phyloP scores from a whole-genome alignment of 129 eudicot genomes.

The Arctium lappa region DNA sequence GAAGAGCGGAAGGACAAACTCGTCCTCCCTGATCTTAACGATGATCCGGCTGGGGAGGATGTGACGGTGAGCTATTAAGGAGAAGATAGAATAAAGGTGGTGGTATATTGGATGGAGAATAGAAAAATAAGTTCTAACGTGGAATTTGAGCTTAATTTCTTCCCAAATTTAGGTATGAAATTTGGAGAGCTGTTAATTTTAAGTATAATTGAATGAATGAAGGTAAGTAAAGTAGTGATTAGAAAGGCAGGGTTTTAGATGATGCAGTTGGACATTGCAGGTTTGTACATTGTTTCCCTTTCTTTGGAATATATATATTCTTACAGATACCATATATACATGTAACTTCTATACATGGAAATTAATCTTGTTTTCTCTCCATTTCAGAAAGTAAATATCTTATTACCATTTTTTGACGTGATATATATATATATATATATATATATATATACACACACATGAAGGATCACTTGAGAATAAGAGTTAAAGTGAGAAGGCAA shows the following conservation, averaged over 20 bases:
- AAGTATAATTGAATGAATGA: conserved; percentile 16
- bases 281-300: conserved; percentile 27
- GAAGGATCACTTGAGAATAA: no score
- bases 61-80: conserved; percentile 24
- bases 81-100: conserved; percentile 22
- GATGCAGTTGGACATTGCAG: conserved; percentile 23
- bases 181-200: conserved; percentile 24
- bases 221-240: background rate
- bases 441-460: no score
- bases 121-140: conserved; percentile 33
- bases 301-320: conserved; percentile 7
- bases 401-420: background rate
- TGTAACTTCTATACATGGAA: conserved; percentile 13
- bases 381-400: background rate
- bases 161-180: conserved; percentile 3
- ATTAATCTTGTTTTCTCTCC: conserved; percentile 12
- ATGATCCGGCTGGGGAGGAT: conserved; percentile 34
- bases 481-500: no score
- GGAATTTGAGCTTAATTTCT: conserved; percentile 17
- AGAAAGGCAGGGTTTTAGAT: conserved; percentile 16
- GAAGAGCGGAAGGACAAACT: conserved; percentile 20
- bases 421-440: no score
- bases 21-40: conserved; percentile 40
- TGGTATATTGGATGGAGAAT: conserved; percentile 26
- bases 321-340: conserved; percentile 8